Evolutionary conservation across 768 basidiomycete species (phyloP), one percentile per base, ranked within the genome.

Genomic region (Chalciporus chontae): DNA sequence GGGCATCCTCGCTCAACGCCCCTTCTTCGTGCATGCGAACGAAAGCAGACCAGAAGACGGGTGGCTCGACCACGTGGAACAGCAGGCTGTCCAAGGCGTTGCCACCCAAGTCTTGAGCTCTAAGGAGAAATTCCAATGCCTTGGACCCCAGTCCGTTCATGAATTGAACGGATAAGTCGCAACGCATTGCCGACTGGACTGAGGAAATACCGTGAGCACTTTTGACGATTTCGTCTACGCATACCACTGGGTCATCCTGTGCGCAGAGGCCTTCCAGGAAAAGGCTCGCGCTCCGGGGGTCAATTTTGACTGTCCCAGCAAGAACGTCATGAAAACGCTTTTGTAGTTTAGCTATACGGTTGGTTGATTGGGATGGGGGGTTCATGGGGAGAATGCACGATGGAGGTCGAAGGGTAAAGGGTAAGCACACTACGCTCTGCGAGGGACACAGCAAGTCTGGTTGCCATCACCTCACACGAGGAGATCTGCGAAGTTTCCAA

Each of bases 201-300:
- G 69, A 54, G 5, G 11, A 29, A 5, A 5, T 29, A 8, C 27
- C 27, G 27, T 11, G 11, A 29, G 1, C 27, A 29, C 27, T 71
- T 18, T 54, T 58, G 10, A 68, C 59, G 8, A 80, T 57, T 34
- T 60, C 69, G 47, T 65, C 53, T 40, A 77, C 45, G 53, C 72
- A 74, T 0, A 53, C 47, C 1, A 60, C 54, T 5, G 70, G 56
- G 37, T 76, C 71, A 9, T 58, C 54, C 45, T 73, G 71, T 8
- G 52, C 54, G 58, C 65, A 76, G 13, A 79, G 58, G 4, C 71
- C 73, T 45, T 79, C 73, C 8, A 79, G 57, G 48, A 78, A 78
- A 2, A 60, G 65, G 4, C 32, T n/a, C 8, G 37, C 37, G 8
- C 47, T 26, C 7, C 50, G 48, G 13, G 52, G 23, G 4, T 60